Evolutionary conservation across 2,329 filamentous ascomycete genomes (phyloP).

Genomic region (Atkinsonella hypoxylon): DNA sequence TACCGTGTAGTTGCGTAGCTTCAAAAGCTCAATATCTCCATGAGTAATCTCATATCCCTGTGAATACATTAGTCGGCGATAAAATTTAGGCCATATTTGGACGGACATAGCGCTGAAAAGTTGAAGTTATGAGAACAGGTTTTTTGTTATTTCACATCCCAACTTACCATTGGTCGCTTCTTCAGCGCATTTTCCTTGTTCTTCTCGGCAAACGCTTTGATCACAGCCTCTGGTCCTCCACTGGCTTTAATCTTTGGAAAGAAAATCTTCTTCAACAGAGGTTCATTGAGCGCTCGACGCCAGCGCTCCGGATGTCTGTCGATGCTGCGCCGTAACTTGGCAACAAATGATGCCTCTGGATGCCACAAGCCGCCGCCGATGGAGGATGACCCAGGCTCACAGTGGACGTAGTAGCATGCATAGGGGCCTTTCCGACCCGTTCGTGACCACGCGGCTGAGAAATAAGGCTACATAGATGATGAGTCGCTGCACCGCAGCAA

Average conservation of each 20-base stretch:
- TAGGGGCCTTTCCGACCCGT: conserved; percentile 81
- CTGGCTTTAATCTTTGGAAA: conserved; percentile 31
- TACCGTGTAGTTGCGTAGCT: conserved; percentile 69
- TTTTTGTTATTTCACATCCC: background rate
- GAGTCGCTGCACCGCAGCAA: background rate
- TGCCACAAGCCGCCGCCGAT: conserved; percentile 76
- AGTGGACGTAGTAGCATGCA: conserved; percentile 79
- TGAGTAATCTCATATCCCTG: conserved; percentile 67
- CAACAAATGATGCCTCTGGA: conserved; percentile 55
- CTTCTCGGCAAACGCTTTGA: conserved; percentile 56
- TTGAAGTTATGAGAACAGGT: too few species aligned
- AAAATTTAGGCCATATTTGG: too few species aligned
- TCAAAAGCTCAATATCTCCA: conserved; percentile 66
- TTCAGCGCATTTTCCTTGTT: conserved; percentile 71
- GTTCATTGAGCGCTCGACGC: conserved; percentile 52
- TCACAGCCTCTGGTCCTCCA: conserved; percentile 36
- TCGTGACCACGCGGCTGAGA: conserved; percentile 75
- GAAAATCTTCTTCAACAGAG: conserved; percentile 51
- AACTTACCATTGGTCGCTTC: conserved; percentile 66
- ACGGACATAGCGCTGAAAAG: background rate
- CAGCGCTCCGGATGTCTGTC: conserved; percentile 60
- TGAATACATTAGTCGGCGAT: background rate
- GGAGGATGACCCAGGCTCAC: conserved; percentile 60
- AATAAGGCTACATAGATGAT: conserved; percentile 48
- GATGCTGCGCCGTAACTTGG: conserved; percentile 59